phyloP scores from a whole-genome alignment of 805 yeast species.

The Metschnikowia rubicola region DNA sequence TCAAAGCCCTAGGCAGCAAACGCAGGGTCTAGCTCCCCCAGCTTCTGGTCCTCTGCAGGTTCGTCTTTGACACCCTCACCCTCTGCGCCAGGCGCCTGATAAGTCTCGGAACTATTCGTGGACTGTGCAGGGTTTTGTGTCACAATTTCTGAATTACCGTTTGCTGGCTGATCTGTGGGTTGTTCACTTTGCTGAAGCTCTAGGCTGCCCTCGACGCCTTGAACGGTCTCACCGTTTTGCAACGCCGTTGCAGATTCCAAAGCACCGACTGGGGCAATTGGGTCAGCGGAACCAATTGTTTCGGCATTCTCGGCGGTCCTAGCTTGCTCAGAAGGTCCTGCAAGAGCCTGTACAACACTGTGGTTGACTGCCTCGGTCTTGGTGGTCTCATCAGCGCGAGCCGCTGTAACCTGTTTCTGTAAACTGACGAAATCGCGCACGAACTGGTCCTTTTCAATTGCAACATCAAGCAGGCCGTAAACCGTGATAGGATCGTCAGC shows the following conservation, averaged over 20 bases:
- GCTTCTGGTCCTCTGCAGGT: conserved; percentile 2
- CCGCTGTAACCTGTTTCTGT: conserved; percentile 11
- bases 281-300: too few relatives aligned
- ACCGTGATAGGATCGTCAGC: conserved; percentile 15
- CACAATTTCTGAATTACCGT: too few relatives aligned
- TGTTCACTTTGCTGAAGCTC: too few relatives aligned
- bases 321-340: not conserved
- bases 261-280: too few relatives aligned
- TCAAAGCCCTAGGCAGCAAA: conserved; percentile 17
- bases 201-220: not conserved
- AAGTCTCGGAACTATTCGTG: too few relatives aligned
- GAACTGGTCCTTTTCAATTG: conserved; percentile 14
- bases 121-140: too few relatives aligned
- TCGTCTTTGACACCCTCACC: not conserved
- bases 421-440: conserved; percentile 14
- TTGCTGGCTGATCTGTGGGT: too few relatives aligned
- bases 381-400: conserved; percentile 6
- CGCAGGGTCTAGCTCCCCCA: conserved; percentile 24
- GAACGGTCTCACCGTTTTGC: not conserved
- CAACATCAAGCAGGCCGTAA: conserved; percentile 10
- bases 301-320: not conserved
- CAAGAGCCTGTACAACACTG: not conserved
- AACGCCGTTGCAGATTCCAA: too few relatives aligned
- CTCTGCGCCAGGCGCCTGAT: conserved; percentile 1
- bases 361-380: not conserved